Evolutionary conservation across 148 eudicot genomes (phyloP).

Genomic region (Dianthus caryophyllus): DNA sequence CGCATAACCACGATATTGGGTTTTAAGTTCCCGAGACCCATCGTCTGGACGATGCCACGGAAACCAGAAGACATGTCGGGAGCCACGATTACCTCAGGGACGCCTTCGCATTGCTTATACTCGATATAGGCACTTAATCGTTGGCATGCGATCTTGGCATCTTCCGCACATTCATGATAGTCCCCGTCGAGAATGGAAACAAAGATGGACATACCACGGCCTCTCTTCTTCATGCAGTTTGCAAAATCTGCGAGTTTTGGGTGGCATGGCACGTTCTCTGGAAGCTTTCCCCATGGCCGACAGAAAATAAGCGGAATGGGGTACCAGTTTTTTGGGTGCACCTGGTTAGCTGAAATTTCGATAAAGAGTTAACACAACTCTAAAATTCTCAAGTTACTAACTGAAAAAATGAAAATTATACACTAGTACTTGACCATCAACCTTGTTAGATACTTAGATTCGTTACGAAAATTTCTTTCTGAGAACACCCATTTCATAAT

Average conservation of each 20-base stretch:
- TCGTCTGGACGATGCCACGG: conserved; percentile 81
- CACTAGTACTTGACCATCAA: too few species aligned
- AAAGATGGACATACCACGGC: conserved; percentile 96
- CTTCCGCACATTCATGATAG: conserved; percentile 88
- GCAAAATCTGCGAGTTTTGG: conserved; percentile 99
- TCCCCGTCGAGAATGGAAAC: conserved; percentile 89
- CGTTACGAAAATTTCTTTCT: too few species aligned
- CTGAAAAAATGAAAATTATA: too few species aligned
- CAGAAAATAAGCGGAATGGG: conserved; percentile 96
- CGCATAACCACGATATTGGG: conserved; percentile 94
- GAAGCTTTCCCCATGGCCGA: conserved; percentile 98
- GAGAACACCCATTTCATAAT: too few species aligned
- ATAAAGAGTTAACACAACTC: too few species aligned
- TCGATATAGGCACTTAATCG: conserved; percentile 79
- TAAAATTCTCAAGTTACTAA: too few species aligned
- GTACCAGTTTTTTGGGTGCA: conserved; percentile 98
- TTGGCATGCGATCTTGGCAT: conserved; percentile 78
- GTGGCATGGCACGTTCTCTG: conserved; percentile 97
- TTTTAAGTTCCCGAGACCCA: conserved; percentile 98
- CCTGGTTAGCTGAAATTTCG: conserved; percentile 71
- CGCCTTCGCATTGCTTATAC: conserved; percentile 94
- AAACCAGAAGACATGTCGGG: conserved; percentile 93
- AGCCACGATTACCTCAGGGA: conserved; percentile 92
- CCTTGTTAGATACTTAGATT: too few species aligned
- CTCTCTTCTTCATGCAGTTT: conserved; percentile 97